Conservation (phyloP, 1,284 basidiomycete species). For the Gomphus sp. region DNA sequence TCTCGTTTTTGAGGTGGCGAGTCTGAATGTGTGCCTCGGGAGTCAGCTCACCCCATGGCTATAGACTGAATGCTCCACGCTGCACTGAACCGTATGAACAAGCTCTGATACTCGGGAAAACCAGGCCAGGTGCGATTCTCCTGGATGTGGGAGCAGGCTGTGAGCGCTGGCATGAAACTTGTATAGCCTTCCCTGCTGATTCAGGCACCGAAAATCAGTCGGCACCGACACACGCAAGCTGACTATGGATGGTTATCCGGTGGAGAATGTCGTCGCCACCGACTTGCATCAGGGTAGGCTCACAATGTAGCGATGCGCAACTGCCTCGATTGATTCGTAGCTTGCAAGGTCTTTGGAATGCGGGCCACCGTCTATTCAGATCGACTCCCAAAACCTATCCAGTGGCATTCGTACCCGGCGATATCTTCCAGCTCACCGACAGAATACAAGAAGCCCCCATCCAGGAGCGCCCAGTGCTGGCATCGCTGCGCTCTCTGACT, state of each 20-base stretch:
- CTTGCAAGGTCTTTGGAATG: neutral
- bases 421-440: conserved; percentile 19
- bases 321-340: neutral
- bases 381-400: conserved; percentile 21
- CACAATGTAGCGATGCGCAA: neutral
- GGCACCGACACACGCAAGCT: conserved; percentile 11
- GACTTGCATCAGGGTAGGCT: conserved; percentile 13
- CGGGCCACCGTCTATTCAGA: conserved; percentile 26
- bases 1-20: conserved; percentile 1
- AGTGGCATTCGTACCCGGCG: conserved; percentile 24
- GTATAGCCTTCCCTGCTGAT: neutral
- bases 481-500: conserved; percentile 22
- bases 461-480: conserved; percentile 13
- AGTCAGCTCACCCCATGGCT: neutral
- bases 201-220: neutral
- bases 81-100: conserved; percentile 5
- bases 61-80: neutral
- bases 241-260: conserved; percentile 10
- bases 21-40: neutral
- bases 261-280: conserved; percentile 14
- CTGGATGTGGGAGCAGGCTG: conserved; percentile 12
- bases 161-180: neutral
- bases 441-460: conserved; percentile 2
- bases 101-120: conserved; percentile 10
- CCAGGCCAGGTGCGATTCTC: conserved; percentile 7